Evolutionary conservation across 805 yeast genomes (phyloP).

Genomic region (Diddensiella transvaalensis): DNA sequence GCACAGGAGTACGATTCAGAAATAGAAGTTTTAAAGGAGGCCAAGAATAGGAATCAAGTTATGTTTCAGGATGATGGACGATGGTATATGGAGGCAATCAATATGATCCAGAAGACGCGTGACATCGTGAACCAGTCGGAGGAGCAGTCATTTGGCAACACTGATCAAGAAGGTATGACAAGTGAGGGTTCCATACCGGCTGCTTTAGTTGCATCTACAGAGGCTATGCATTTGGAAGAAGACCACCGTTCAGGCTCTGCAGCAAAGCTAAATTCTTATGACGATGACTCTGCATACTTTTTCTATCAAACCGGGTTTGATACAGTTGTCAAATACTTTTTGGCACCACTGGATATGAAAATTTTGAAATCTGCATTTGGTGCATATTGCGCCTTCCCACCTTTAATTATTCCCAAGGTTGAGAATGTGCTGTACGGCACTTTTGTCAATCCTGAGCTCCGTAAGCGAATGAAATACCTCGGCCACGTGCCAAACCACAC

Average conservation of each 20-base stretch:
- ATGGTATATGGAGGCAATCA: constrained; percentile 52
- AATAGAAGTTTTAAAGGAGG: constrained; percentile 47
- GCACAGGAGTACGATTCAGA: constrained; percentile 58
- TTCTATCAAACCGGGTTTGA: constrained; percentile 78
- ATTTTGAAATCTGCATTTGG: constrained; percentile 63
- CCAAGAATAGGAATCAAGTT: constrained; percentile 52
- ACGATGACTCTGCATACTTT: constrained; percentile 51
- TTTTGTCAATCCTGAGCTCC: constrained; percentile 56
- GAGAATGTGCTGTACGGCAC: constrained; percentile 70
- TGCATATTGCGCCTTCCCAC: constrained; percentile 64
- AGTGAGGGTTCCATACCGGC: constrained; percentile 4
- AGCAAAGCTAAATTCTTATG: constrained; percentile 16
- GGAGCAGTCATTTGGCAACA: constrained; percentile 22
- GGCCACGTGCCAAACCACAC: constrained; percentile 84
- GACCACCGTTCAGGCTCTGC: neutral
- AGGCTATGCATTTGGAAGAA: neutral
- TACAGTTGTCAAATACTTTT: constrained; percentile 59
- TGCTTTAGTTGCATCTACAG: constrained; percentile 5
- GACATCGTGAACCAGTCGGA: constrained; percentile 17
- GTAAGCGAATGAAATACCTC: constrained; percentile 65
- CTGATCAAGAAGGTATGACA: constrained; percentile 7
- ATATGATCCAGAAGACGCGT: constrained; percentile 49
- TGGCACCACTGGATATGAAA: constrained; percentile 77
- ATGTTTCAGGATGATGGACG: constrained; percentile 58
- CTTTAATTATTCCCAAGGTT: constrained; percentile 54